Base-by-base conservation (phyloP, 805 yeast genomes). In the Hanseniaspora nectarophila region DNA sequence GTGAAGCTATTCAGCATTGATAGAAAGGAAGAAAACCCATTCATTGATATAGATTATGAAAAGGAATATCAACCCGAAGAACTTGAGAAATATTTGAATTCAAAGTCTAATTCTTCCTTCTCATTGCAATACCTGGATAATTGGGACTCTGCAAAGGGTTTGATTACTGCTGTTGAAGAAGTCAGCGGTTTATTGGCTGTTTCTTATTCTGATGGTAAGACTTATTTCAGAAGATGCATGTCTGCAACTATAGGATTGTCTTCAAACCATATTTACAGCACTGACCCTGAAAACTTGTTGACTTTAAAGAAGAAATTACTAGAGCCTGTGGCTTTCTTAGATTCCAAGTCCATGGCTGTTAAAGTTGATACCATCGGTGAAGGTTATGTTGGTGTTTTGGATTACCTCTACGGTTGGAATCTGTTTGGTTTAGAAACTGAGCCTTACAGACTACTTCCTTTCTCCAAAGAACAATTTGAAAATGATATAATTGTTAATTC, bases 341-440 rank as follows among this genome's bases (percentile, higher is more conserved):
- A 92, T 63, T 76, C 88, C n/a, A 78, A 88, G 1, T 77, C 88
- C 0, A 60, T 88, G 1, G 66, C 88, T 16, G 95, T 95, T 18
- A 98, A 92, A 65, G 70, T 85, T 0, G 72, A 80, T 66, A 82
- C 85, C 58, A 78, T 87, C 63, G 89, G 94, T 37, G 53, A 49
- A 42, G 86, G 89, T 63, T 68, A 90, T 59, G 63, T 90, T n/a
- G 60, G 88, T 1, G 67, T 88, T 20, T 95, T 95, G 18, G 98
- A 92, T 65, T 70, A 85, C 0, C 71, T 80, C 66, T 83, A 85
- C 59, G 70, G 69, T 4, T 72, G 86, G 4, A 80, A 88, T 71
- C 71, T 92, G 53, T 80, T 81, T 28, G 97, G 97, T 1, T 89
- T 88, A 67, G 95, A 88, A 64, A 90, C 94, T 2, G 96, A 90